Evolutionary conservation across 306 rosid genomes (phyloP).

Genomic region (Medicago lupulina): DNA sequence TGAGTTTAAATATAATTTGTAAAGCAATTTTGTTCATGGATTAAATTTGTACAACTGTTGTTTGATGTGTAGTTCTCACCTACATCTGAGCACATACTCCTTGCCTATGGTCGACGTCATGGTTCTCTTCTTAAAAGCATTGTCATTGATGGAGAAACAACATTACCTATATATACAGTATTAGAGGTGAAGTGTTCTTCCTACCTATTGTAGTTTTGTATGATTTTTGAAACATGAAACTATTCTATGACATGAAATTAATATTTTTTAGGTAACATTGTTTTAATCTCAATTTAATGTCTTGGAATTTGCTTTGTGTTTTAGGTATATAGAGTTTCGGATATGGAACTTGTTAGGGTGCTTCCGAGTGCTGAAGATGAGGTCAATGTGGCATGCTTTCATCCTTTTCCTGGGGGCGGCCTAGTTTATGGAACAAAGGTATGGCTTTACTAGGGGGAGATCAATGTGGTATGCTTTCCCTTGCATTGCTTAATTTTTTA

Average conservation of each 20-base stretch:
- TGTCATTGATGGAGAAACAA: slow-evolving; percentile 93
- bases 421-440: slow-evolving; percentile 99
- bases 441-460: slow-evolving; percentile 68
- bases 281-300: slow-evolving; percentile 34
- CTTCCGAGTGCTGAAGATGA: slow-evolving; percentile 99
- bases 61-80: slow-evolving; percentile 58
- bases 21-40: slow-evolving; percentile 2
- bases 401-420: slow-evolving; percentile 98
- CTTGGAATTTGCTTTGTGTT: slow-evolving; percentile 40
- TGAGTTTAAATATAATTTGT: slow-evolving; percentile 15
- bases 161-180: slow-evolving; percentile 91
- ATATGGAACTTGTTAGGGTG: slow-evolving; percentile 97
- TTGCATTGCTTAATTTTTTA: slow-evolving; percentile 26
- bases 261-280: slow-evolving; percentile 22
- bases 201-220: slow-evolving; percentile 6
- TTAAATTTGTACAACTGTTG: slow-evolving; percentile 45
- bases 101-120: slow-evolving; percentile 69
- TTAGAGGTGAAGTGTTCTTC: slow-evolving; percentile 72
- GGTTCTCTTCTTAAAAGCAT: slow-evolving; percentile 76
- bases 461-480: slow-evolving; percentile 46
- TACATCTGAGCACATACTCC: slow-evolving; percentile 66
- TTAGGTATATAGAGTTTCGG: slow-evolving; percentile 94
- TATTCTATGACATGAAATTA: background rate
- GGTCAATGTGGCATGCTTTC: slow-evolving; percentile 98
- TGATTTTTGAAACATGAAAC: slow-evolving; percentile 29